A percentile compares a stretch with the other conserved stretches of the same genome.
Conservation (phyloP, 2,329 filamentous ascomycete species). For the Aspergillus luchuensis region DNA sequence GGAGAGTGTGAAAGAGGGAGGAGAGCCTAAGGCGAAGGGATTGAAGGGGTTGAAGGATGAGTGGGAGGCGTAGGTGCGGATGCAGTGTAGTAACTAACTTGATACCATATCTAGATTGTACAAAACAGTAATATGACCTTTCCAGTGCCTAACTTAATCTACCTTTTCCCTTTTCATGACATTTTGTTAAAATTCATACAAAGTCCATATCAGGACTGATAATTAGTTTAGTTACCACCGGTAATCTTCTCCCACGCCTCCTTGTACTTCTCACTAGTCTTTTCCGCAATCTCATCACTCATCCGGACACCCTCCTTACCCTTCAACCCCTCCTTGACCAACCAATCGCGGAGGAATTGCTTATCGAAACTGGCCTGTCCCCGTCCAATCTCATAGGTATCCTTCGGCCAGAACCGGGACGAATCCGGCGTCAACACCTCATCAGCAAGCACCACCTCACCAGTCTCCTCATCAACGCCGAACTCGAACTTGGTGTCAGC, state of each 20-base stretch:
- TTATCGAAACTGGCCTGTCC: constrained; percentile 88
- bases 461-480: constrained; percentile 64
- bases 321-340: constrained; percentile 71
- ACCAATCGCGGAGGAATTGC: constrained; percentile 80
- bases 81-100: constrained; percentile 2
- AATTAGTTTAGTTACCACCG: constrained; percentile 54
- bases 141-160: background rate
- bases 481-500: constrained; percentile 80
- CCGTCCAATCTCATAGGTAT: constrained; percentile 69
- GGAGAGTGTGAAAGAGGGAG: constrained; percentile 15
- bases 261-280: constrained; percentile 71
- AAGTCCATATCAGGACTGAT: background rate
- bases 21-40: constrained; percentile 32
- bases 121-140: constrained; percentile 8
- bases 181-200: background rate
- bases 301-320: constrained; percentile 72
- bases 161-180: background rate
- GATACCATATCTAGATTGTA: constrained; percentile 18
- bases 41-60: constrained; percentile 39
- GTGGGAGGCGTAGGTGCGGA: constrained; percentile 30
- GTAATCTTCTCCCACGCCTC: constrained; percentile 74
- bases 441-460: constrained; percentile 74
- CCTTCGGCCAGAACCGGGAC: constrained; percentile 82
- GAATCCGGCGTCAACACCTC: constrained; percentile 84
- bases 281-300: constrained; percentile 68